Evolutionary conservation across 1,284 basidiomycete species (phyloP), one percentile per base, ranked within the genome.

Genomic region (Dichomitus squalens): DNA sequence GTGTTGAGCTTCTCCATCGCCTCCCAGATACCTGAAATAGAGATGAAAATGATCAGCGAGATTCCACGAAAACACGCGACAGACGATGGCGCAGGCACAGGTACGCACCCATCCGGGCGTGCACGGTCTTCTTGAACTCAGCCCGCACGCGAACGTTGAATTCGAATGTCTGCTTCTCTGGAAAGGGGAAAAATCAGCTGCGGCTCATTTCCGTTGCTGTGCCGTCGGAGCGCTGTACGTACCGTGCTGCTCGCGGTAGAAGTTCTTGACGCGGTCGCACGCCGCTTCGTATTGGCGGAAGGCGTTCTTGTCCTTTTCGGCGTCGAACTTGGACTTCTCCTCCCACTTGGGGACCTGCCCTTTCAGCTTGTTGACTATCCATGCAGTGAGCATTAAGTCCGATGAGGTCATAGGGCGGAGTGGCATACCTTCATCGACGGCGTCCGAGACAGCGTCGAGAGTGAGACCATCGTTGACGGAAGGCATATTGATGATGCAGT

Each of bases 1-100:
- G 88, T 94, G 70, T 96, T 87, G 57, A 96, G 85, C 79, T 88
- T 85, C 70, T 96, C 93, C 74, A 96, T 94, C 5, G 94, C 94
- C 68, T 94, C 87, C 94, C 94, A 96, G 33, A 96, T 79, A 52
- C 79, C 72, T 73, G 52, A 20, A 31, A 20, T 38, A 25, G 23
- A 38, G 4, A n/a, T 25, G 27, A 46, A 18, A n/a, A 5, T 18
- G 44, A 46, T 46, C 44, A 46, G 44, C 29, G 52, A 38, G 18
- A 34, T 38, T 9, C 34, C 14, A 14, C 18, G 34, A 21, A 31
- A 49, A 12, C 27, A 41, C 29, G 29, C 29, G 16, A 12, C 20
- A 16, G 12, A 11, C 11, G 36, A 36, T 2, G 27, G 23, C 41
- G 31, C 11, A 12, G 33, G n/a, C 12, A 57, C 33, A 16, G 34